Base-by-base conservation (phyloP, 2,329 filamentous ascomycete species). In the Microcera coccophila region DNA sequence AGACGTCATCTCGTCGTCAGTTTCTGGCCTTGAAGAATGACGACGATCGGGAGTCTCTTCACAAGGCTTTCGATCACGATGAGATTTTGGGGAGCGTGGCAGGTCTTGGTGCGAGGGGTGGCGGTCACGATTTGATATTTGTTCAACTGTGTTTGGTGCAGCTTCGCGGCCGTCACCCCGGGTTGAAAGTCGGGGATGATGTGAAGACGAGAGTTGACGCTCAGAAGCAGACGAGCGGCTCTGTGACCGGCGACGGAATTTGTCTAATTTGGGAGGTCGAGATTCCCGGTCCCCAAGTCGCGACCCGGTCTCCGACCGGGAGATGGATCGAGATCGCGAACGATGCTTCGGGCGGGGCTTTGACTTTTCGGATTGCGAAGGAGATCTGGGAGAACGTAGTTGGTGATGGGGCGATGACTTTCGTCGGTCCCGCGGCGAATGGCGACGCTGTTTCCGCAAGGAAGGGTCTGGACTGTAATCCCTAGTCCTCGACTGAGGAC, bases 1-100 rank as follows among this genome's bases (percentile, higher is more conserved):
- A 12, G 69, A 66, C 15, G 64, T 62, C 69, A 76, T 73, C 22
- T 73, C 73, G 44, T 75, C 72, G 53, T 78, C 74, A 29, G 73
- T 62, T 38, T 73, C 75, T 11, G 75, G 73, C 10, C 71, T 67
- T 15, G 72, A 72, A 15, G 74, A 72, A 34, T 66, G 64, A 36
- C 66, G 54, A 28, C 52, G 54, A 28, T 58, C 63, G 4, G 51
- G 37, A 3, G 55, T 49, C n/a, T 53, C 55, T 38, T 62, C 58
- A 63, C 53, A 53, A 38, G 55, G 53, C 36, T 56, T 58, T 21
- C 45, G 47, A 19, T 64, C 60, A 37, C 55, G 57, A 44, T 57
- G 53, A 12, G 47, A 35, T 28, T 47, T 51, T 24, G 62, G 62
- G 36, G 61, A 64, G 9, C 53, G 52, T 10, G 49, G 57, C 34